These are phyloP conservation scores for Phytophthora ohioensis DNA, from an alignment of 352 stramenopile species.

Conservation along the genomic window DNA sequence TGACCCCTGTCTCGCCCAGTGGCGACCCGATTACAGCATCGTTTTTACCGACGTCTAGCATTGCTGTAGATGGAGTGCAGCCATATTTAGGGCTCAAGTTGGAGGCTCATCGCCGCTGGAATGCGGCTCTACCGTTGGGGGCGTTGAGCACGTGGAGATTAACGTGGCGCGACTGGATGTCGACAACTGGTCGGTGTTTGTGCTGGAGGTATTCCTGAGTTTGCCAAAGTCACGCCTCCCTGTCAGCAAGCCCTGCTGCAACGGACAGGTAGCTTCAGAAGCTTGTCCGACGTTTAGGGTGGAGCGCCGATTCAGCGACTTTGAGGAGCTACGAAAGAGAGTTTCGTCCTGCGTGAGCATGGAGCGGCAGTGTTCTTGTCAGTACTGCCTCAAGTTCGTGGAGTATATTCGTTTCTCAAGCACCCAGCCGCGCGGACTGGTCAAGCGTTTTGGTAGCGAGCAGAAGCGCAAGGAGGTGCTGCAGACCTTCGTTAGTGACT, in stretches of 20 bases:
- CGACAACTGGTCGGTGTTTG: constrained; percentile 44
- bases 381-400: constrained; percentile 60
- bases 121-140: constrained; percentile 27
- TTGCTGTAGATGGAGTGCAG: constrained; percentile 6
- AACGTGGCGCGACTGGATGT: constrained; percentile 32
- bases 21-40: constrained; percentile 11
- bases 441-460: constrained; percentile 39
- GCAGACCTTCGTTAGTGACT: constrained; percentile 48
- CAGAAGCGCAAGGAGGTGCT: constrained; percentile 51
- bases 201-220: constrained; percentile 53
- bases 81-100: constrained; percentile 31
- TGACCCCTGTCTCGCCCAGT: constrained; percentile 16
- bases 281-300: constrained; percentile 41
- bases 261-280: constrained; percentile 5
- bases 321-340: constrained; percentile 47
- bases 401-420: constrained; percentile 52
- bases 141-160: constrained; percentile 56
- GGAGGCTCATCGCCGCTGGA: constrained; percentile 41
- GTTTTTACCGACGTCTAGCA: background rate
- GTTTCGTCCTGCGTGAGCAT: constrained; percentile 42
- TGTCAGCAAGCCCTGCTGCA: constrained; percentile 18
- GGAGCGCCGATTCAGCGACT: constrained; percentile 59
- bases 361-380: constrained; percentile 50
- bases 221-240: constrained; percentile 41
- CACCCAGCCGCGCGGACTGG: constrained; percentile 41